Base-by-base conservation (phyloP, 257 asterid species). In the Rhazya stricta region DNA sequence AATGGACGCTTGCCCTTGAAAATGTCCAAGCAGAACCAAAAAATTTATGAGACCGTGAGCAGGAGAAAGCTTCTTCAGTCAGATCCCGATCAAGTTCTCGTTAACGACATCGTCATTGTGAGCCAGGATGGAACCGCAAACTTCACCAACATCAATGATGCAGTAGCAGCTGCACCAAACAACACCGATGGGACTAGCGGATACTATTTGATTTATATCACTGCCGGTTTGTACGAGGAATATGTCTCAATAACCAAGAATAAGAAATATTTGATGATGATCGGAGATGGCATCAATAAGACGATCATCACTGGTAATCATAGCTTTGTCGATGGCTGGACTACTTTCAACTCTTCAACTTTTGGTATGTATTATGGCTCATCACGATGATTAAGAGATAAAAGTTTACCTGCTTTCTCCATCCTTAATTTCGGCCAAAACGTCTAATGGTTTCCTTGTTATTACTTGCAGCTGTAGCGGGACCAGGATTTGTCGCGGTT, bases 311-410 rank as follows among this genome's bases (percentile, higher is more conserved):
- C 97, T 0, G 96, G 97, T 2, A 91, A 81, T 57, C 96, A 72
- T 23, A 93, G 74, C 82, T 84, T 89, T 29, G 86, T 81, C 2
- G 96, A 91, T 56, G 97, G 97, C 45, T 93, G 92, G 96, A 86
- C 96, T 4, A 93, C 98, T 5, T 91, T 91, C 83, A 88, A 85
- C 41, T 91, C 91, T 19, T 46, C 90, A 1, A 87, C 96, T 1
- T 87, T 93, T 4, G 76, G 97, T 91, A 85, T 76, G 86, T 66
- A 69, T 15, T 10, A 7, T n/a, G n/a, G 1, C 12, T 12, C 58
- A 19, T 12, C 58, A 19, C 9, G n/a, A 18, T 43, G 13, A 43
- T 43, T 43, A 43, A 43, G 13, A 43, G 48, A 5, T 53, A 23
- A 43, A 34, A 27, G 19, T 4, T 21, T 29, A 6, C 3, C 41